Evolutionary conservation across 352 stramenopile species (phyloP), one percentile per base, ranked within the genome.

Genomic region (Phytopythium sindhum): DNA sequence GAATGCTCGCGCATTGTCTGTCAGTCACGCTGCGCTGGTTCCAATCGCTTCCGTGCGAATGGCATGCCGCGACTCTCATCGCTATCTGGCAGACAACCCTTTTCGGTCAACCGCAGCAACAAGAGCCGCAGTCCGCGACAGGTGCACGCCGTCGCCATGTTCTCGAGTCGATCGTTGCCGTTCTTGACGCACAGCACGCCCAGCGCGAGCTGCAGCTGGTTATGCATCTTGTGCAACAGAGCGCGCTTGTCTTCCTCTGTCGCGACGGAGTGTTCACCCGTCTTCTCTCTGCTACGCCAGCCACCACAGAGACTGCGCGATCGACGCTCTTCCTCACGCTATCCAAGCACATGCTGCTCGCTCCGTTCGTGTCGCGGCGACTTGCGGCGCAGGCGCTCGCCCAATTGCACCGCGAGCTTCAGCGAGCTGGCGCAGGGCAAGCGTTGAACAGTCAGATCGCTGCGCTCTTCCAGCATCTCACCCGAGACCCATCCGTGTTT

Each of bases 71-170:
- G 33, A 73, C 84, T 64, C 63, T 90, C 19, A 72, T 75, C 33
- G 69, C 72, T 28, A 76, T 90, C 57, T 94, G 86, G 86, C 74
- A 81, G 26, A 86, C 69, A 28, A 77, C 71, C 11, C 63, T 90
- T 19, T 73, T 71, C 54, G 82, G 86, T 57, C 74, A 70, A 2
- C 55, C 80, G 4, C 45, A 31, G 17, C 35, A n/a, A 12, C 54
- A 48, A 8, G 54, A 60, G 39, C 35, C 35, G 4, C 35, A 14
- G 26, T 2, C 54, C 4, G 23, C 23, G 10, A n/a, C 35, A 14
- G 54, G 50, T 26, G 35, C 35, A 3, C 54, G 35, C 2, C 54
- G 35, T 14, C 52, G n/a, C 21, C 35, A 50, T 1, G 54, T 60
- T 33, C 33, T 60, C 23, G 54, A 47, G 3, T 60, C 54, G 35